Evolutionary conservation across 805 yeast species (phyloP).

Genomic region (Candida insectorum): DNA sequence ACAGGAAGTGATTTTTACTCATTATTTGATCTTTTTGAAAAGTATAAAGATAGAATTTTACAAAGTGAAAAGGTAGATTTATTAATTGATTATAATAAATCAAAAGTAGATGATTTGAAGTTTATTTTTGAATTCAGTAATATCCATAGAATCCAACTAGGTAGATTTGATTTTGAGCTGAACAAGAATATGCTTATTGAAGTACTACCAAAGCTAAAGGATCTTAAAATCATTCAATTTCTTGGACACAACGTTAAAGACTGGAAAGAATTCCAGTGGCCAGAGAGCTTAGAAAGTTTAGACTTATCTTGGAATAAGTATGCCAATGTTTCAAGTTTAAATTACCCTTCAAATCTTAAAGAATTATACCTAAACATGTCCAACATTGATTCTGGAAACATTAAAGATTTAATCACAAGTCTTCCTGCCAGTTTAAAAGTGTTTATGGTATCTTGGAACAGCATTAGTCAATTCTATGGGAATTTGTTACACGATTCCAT

Average conservation of each 20-base stretch:
- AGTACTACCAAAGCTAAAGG: slow-evolving; percentile 9
- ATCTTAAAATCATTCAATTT: slow-evolving; percentile 24
- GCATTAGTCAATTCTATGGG: slow-evolving; percentile 12
- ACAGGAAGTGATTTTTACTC: slow-evolving; percentile 31
- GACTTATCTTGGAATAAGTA: slow-evolving; percentile 35
- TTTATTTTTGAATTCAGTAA: slow-evolving; percentile 22
- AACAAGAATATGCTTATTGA: slow-evolving; percentile 4
- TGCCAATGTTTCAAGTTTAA: slow-evolving; percentile 21
- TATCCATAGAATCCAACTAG: slow-evolving; percentile 27
- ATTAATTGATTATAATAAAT: slow-evolving; percentile 19
- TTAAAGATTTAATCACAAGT: slow-evolving; percentile 7
- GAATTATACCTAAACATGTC: slow-evolving; percentile 32
- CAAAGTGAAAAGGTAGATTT: slow-evolving; percentile 21
- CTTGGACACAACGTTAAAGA: slow-evolving; percentile 29
- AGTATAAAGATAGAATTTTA: slow-evolving; percentile 16
- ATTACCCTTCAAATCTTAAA: slow-evolving; percentile 18
- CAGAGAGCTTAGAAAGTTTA: slow-evolving; percentile 21
- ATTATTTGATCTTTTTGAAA: slow-evolving; percentile 19
- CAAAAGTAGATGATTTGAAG: slow-evolving; percentile 14
- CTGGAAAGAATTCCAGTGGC: slow-evolving; percentile 28
- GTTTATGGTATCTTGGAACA: slow-evolving; percentile 32
- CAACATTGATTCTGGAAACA: slow-evolving; percentile 15
- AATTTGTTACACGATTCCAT: slow-evolving; percentile 24
- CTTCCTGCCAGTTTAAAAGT: slow-evolving; percentile 23
- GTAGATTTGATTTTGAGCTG: slow-evolving; percentile 17